Conservation (phyloP, 768 basidiomycete genomes). For the Serendipita sp. region DNA sequence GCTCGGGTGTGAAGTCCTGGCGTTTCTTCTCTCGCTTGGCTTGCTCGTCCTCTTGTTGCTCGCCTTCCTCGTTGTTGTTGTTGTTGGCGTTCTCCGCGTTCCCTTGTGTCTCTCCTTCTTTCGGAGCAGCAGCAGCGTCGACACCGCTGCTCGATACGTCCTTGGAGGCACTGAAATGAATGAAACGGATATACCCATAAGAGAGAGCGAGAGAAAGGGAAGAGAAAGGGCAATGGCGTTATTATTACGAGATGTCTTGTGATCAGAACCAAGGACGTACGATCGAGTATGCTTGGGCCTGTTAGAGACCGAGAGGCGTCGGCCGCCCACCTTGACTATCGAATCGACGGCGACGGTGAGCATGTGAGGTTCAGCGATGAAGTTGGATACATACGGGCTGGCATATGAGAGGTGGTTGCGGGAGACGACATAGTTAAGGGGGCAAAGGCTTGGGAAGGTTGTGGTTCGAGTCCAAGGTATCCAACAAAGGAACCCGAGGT, state of each 20-base stretch:
- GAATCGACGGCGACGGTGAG: background rate
- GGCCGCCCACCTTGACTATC: background rate
- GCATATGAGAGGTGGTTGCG: background rate
- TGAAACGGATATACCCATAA: too few relatives aligned
- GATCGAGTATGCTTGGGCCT: background rate
- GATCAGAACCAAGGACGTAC: background rate
- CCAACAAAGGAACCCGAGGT: background rate
- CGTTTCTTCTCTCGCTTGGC: slow-evolving; percentile 3
- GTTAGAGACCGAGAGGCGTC: background rate
- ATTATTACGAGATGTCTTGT: background rate
- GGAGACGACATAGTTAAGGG: background rate
- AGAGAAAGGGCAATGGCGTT: too few relatives aligned
- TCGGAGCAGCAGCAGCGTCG: background rate
- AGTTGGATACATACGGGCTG: background rate
- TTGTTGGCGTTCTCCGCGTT: background rate
- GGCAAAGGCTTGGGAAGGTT: background rate
- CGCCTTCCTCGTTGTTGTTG: background rate
- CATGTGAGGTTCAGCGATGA: background rate
- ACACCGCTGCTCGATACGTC: background rate
- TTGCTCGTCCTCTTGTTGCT: background rate
- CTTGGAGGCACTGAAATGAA: too few relatives aligned
- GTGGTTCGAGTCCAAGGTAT: background rate
- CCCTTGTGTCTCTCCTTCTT: background rate
- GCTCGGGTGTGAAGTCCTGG: background rate
- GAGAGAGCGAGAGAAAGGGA: too few relatives aligned